Conservation (phyloP, 169 alveolate species). For the Cryptosporidium meleagridis region DNA sequence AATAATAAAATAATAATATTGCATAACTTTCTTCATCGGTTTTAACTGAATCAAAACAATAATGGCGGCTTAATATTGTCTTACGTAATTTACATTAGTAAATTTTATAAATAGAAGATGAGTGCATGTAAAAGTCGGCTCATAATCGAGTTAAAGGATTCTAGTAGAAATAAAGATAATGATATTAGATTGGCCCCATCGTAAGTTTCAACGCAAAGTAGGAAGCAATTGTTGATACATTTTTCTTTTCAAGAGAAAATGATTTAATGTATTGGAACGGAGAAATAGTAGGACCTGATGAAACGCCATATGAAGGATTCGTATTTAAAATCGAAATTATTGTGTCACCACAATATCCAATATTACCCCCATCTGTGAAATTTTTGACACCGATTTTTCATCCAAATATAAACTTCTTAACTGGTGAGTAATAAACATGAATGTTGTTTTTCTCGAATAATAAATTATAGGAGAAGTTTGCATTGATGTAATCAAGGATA, state of each 20-base stretch:
- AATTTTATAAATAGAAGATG: background rate
- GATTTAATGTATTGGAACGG: conserved; percentile 90
- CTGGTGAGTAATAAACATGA: conserved; percentile 82
- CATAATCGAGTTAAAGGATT: conserved; percentile 38
- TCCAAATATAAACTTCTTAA: conserved; percentile 94
- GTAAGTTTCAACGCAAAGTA: background rate
- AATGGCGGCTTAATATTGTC: conserved; percentile 2
- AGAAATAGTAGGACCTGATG: conserved; percentile 90
- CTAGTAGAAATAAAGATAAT: conserved; percentile 14
- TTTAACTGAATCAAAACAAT: background rate
- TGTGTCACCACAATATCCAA: conserved; percentile 93
- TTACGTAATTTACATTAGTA: background rate
- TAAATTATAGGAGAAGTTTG: conserved; percentile 89
- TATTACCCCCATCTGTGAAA: conserved; percentile 92
- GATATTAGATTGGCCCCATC: conserved; percentile 50
- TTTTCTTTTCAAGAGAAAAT: conserved; percentile 78
- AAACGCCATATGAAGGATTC: conserved; percentile 93
- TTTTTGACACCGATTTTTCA: conserved; percentile 94
- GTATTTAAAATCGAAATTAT: conserved; percentile 87
- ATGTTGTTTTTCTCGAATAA: conserved; percentile 22
- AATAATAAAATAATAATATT: background rate
- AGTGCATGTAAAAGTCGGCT: conserved; percentile 64
- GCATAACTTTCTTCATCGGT: background rate
- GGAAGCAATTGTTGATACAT: background rate
- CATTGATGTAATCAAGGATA: conserved; percentile 91